Base-by-base conservation (phyloP, 2,329 filamentous ascomycete genomes). In the Botrytis aclada region DNA sequence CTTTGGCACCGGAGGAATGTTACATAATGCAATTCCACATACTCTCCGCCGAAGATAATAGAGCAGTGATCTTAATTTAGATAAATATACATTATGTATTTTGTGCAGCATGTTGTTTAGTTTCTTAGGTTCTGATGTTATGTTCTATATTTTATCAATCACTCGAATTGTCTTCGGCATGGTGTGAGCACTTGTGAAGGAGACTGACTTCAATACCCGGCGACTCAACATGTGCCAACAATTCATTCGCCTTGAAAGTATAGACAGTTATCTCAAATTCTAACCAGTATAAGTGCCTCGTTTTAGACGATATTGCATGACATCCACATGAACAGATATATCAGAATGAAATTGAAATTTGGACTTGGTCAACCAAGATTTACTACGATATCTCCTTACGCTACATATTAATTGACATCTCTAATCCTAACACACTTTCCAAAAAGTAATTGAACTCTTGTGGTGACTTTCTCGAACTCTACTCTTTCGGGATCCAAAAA, bases 391-490 rank as follows among this genome's bases (percentile, higher is more conserved):
- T 39, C 3, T 25, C 22, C 58, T 39, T 25, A 14, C 7, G 10
- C 9, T 62, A n/a, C 32, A 37, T 39, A 39, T 62, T 62, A 62
- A 62, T 62, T 62, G 7, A 62, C 6, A n/a, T 37, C 58, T 62
- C 58, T 62, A 37, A 62, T 62, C 22, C 37, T 37, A 37, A 62
- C 58, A 62, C 58, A 62, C 34, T 62, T 62, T n/a, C 34, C 58
- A 62, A 39, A 62, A 62, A 62, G 58, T 22, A 62, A 62, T 16
- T 62, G 32, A 25, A 62, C 58, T n/a, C 58, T 62, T 39, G 58
- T 62, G 4, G 58, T 62, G 34, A 62, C 25, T 6, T 62, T 62
- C 25, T 34, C 34, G 1, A 62, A 62, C 37, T 34, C 32, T 25
- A 37, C 58, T n/a, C 58, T 62, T 14, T 37, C 20, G 16, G 58